A percentile compares a stretch with the other conserved stretches of the same genome.
phyloP scores from a whole-genome alignment of 2,329 filamentous ascomycete species.

The Fusarium tuaranense region DNA sequence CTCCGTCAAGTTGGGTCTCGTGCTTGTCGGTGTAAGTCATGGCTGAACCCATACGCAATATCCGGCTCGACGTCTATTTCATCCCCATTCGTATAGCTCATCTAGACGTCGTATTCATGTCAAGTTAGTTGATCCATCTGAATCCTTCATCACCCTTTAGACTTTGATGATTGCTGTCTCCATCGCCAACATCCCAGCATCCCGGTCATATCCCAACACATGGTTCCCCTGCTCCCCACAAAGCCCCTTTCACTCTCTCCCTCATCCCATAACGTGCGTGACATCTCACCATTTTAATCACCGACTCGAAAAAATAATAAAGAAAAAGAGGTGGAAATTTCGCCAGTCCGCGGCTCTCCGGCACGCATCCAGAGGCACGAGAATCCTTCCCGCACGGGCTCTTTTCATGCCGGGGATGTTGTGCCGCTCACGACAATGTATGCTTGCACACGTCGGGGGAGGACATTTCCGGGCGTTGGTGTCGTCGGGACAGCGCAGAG shows the following conservation, averaged over 20 bases:
- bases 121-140: neutral
- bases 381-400: neutral
- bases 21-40: neutral
- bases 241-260: conserved; percentile 29
- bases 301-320: neutral
- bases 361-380: neutral
- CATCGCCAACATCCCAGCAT: conserved; percentile 12
- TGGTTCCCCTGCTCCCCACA: conserved; percentile 15
- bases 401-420: neutral
- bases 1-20: neutral
- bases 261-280: conserved; percentile 13
- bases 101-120: neutral
- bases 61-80: neutral
- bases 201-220: conserved; percentile 1
- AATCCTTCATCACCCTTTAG: neutral
- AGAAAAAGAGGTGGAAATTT: neutral
- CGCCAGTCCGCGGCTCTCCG: neutral
- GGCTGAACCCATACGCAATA: conserved; percentile 15
- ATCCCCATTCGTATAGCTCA: neutral
- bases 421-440: neutral
- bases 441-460: neutral
- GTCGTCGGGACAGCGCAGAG: neutral
- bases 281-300: conserved; percentile 20
- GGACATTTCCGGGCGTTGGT: neutral
- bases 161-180: neutral